Evolutionary conservation across 352 stramenopile genomes (phyloP).

Genomic region (Pythium phragmitis): DNA sequence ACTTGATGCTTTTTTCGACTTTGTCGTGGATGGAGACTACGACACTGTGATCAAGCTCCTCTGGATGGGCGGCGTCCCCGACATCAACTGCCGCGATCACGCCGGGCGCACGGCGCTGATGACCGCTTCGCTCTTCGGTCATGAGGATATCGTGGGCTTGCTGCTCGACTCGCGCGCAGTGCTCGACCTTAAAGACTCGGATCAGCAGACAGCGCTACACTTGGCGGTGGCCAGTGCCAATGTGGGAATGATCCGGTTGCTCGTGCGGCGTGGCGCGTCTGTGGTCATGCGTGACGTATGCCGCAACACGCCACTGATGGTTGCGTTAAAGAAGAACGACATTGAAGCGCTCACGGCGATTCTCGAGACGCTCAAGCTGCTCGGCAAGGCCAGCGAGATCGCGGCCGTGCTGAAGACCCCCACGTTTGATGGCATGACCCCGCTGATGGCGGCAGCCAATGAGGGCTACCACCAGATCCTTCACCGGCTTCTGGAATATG

Average conservation of each 20-base stretch:
- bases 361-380: neutral
- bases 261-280: neutral
- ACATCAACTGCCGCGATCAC: too few relatives aligned
- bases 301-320: neutral
- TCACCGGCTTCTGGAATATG: neutral
- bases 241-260: neutral
- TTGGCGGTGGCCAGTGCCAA: neutral
- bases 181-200: neutral
- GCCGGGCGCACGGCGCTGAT: neutral
- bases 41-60: too few relatives aligned
- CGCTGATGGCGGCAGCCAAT: neutral
- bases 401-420: neutral
- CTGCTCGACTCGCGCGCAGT: neutral
- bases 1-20: too few relatives aligned
- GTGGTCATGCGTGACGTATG: neutral
- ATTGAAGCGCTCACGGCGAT: neutral
- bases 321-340: neutral
- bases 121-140: neutral
- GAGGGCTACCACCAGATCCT: neutral
- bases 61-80: too few relatives aligned
- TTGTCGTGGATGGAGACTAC: too few relatives aligned
- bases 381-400: neutral
- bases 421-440: neutral
- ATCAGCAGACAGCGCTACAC: neutral
- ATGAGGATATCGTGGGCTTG: constrained; percentile 1